Percentiles rank a stretch among this genome's conserved stretches.
Conservation (phyloP, 2,329 filamentous ascomycete genomes). For the Diaporthe caulivora region DNA sequence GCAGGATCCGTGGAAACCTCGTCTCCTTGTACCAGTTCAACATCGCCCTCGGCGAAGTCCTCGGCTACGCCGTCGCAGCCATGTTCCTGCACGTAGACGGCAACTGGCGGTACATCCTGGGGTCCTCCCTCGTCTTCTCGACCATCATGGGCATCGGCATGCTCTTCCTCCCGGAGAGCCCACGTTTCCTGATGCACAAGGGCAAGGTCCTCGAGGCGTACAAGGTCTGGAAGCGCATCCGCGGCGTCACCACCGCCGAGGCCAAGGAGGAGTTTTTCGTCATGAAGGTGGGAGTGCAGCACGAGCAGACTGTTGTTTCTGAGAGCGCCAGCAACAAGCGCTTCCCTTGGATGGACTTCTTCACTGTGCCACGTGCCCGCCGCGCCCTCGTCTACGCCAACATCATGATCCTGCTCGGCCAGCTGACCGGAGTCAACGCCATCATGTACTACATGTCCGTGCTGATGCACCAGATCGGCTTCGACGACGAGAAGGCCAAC, state of each 20-base stretch:
- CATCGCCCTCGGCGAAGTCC: constrained; percentile 80
- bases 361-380: constrained; percentile 76
- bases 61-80: constrained; percentile 79
- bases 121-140: constrained; percentile 78
- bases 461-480: constrained; percentile 77
- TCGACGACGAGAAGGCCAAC: constrained; percentile 70
- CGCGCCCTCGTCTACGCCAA: constrained; percentile 76
- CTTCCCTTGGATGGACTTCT: constrained; percentile 80
- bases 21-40: constrained; percentile 83
- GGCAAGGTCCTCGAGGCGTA: constrained; percentile 69
- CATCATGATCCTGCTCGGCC: constrained; percentile 77
- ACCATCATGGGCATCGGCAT: constrained; percentile 73
- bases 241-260: constrained; percentile 68
- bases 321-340: constrained; percentile 65
- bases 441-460: constrained; percentile 80
- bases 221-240: constrained; percentile 80
- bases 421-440: constrained; percentile 78
- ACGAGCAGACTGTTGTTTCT: constrained; percentile 66
- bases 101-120: constrained; percentile 81
- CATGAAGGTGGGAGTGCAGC: constrained; percentile 74
- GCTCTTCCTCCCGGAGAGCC: constrained; percentile 78
- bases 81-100: constrained; percentile 78
- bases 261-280: constrained; percentile 78
- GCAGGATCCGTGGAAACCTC: constrained; percentile 76
- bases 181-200: constrained; percentile 79